Evolutionary conservation across 2,329 filamentous ascomycete species (phyloP), one percentile per base, ranked within the genome.

Genomic region (Endocalyx cinctus): DNA sequence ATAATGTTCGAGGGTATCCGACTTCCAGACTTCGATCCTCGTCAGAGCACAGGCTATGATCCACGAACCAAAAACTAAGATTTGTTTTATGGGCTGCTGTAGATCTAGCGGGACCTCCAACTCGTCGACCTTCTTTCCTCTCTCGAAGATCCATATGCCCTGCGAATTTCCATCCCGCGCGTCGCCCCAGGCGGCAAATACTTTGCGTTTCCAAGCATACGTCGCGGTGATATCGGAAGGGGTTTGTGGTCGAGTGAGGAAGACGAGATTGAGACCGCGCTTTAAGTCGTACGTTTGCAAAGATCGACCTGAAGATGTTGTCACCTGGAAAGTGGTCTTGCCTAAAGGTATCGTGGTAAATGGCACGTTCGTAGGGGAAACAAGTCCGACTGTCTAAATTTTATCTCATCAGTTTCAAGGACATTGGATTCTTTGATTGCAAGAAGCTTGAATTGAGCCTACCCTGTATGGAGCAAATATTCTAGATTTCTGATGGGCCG

Each of bases 281-380:
- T 84, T 87, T 41, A 98, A 67, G 58, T 98, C 92, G 66, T 98
- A 98, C 0, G 92, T 98, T 63, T 98, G 92, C 29, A 98, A 74
- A 38, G 83, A 87, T 51, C 82, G 78, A 42, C 90, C 92, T 41
- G 94, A 85, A 0, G 87, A 97, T 18, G 92, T 98, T 20, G 92
- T 97, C 60, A 98, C 87, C 59, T 98, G 92, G 57, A 95, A 98
- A 4, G 88, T 94, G 1, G 87, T 90, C 63, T 94, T 95, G 37
- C 92, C 92, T 12, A 95, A 71, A 1, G 90, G 85, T 19, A 94
- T 75, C 5, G 84, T 84, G 3, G 90, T 89, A 55, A 98, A 97
- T 0, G 92, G 90, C 1, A 96, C 87, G 30, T 72, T 65, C 3
- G 90, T 96, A 1, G 92, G 87, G 5, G 92, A 96, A 2, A 98